Evolutionary conservation across 805 yeast genomes (phyloP).

Genomic region (Cyberlindnera lachancei): DNA sequence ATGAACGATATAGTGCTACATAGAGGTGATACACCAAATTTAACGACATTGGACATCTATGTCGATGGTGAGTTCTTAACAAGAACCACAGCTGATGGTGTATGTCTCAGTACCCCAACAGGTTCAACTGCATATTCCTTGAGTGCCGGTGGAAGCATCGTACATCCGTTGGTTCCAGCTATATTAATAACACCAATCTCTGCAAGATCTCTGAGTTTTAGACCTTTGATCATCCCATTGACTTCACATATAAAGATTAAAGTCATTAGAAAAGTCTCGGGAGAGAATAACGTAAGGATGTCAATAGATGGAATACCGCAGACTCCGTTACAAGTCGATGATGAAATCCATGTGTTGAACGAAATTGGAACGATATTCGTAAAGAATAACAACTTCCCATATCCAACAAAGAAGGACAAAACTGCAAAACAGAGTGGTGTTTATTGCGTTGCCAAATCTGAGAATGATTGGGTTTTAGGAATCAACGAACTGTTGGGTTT

Average conservation of each 20-base stretch:
- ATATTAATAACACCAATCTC: slow-evolving; percentile 84
- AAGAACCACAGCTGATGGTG: slow-evolving; percentile 88
- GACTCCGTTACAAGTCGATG: slow-evolving; percentile 61
- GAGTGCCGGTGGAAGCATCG: slow-evolving; percentile 87
- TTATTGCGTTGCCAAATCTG: slow-evolving; percentile 80
- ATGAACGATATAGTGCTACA: slow-evolving; percentile 90
- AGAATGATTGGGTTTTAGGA: slow-evolving; percentile 88
- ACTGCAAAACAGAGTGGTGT: slow-evolving; percentile 44
- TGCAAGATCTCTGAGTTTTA: slow-evolving; percentile 82
- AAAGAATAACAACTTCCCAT: slow-evolving; percentile 45
- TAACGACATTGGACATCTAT: slow-evolving; percentile 75
- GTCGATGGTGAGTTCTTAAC: slow-evolving; percentile 82
- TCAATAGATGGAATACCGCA: slow-evolving; percentile 83
- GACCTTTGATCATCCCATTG: slow-evolving; percentile 80
- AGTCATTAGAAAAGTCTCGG: slow-evolving; percentile 38
- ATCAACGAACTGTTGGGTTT: slow-evolving; percentile 84
- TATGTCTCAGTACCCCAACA: slow-evolving; percentile 81
- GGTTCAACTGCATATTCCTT: slow-evolving; percentile 93
- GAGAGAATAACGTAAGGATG: slow-evolving; percentile 43
- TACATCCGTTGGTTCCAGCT: slow-evolving; percentile 81
- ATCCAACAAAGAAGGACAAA: slow-evolving; percentile 19
- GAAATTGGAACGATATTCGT: slow-evolving; percentile 56
- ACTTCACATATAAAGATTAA: slow-evolving; percentile 64
- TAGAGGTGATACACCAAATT: slow-evolving; percentile 81
- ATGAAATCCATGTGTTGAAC: slow-evolving; percentile 65